Conservation (phyloP, 208 protist genomes). For the Wallacemonas collosoma region DNA sequence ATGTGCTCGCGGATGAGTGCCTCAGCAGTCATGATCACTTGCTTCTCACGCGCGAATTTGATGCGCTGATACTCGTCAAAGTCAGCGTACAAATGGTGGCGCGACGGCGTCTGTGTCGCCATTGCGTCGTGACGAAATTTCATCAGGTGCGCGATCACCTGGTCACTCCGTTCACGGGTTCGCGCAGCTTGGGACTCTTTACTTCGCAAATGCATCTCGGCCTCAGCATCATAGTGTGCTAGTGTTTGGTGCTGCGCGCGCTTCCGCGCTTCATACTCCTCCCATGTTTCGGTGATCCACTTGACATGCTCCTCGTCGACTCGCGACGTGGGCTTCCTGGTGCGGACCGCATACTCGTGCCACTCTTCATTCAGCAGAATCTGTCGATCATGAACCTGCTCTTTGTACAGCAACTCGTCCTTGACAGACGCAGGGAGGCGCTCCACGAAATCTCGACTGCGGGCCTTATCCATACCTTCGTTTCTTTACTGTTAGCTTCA, state of each 20-base stretch:
- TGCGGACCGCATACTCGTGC: conserved; percentile 43
- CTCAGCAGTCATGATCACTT: conserved; percentile 41
- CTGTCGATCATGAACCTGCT: conserved; percentile 62
- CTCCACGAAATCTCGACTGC: conserved; percentile 56
- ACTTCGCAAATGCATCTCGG: conserved; percentile 4
- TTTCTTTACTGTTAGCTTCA: neutral
- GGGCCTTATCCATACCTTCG: conserved; percentile 53
- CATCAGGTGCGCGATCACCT: conserved; percentile 45
- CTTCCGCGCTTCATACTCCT: conserved; percentile 52
- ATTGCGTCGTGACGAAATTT: conserved; percentile 26
- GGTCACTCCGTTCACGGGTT: conserved; percentile 24
- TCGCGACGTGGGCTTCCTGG: conserved; percentile 24
- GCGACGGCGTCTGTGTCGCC: conserved; percentile 19
- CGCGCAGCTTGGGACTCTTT: neutral
- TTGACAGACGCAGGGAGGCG: conserved; percentile 34
- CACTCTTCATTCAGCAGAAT: conserved; percentile 70
- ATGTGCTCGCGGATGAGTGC: conserved; percentile 35
- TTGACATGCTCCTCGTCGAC: conserved; percentile 61
- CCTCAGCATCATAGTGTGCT: conserved; percentile 27
- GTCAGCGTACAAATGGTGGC: conserved; percentile 63
- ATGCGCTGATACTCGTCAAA: conserved; percentile 62
- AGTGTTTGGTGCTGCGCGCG: conserved; percentile 35
- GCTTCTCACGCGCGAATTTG: conserved; percentile 40
- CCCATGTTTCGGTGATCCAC: conserved; percentile 82
- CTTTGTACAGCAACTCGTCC: conserved; percentile 45